These are phyloP conservation scores for Colletotrichum sp. DNA, from an alignment of 2,329 filamentous ascomycete species.

Conservation along the genomic window DNA sequence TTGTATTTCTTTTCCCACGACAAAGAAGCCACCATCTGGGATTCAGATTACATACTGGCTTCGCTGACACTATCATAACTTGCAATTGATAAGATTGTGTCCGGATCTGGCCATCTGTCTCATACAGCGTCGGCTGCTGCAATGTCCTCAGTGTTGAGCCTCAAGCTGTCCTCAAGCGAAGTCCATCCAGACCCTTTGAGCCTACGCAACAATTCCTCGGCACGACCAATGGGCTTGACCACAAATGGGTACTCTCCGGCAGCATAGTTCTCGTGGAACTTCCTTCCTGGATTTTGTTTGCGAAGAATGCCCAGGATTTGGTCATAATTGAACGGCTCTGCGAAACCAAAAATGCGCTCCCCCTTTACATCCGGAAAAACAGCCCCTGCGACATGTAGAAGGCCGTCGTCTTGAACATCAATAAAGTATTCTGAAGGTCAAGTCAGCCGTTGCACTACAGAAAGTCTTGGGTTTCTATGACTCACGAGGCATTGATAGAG, in stretches of 20 bases:
- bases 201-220: slow-evolving; percentile 23
- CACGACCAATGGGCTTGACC: slow-evolving; percentile 12
- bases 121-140: not conserved
- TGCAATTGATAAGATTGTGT: no score
- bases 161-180: slow-evolving; percentile 13
- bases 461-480: accelerated
- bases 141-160: not conserved
- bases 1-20: no score
- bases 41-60: no score
- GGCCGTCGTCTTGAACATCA: slow-evolving; percentile 52
- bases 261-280: slow-evolving; percentile 27
- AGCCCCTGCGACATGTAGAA: slow-evolving; percentile 57
- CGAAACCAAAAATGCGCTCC: slow-evolving; percentile 61
- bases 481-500: not conserved
- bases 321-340: slow-evolving; percentile 50
- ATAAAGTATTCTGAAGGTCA: slow-evolving; percentile 44
- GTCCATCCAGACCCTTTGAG: slow-evolving; percentile 23
- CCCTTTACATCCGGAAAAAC: slow-evolving; percentile 47
- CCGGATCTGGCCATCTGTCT: no score
- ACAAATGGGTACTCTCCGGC: not conserved
- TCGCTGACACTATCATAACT: no score
- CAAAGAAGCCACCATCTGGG: no score
- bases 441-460: not conserved
- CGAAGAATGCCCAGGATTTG: slow-evolving; percentile 36
- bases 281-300: slow-evolving; percentile 22